These are phyloP conservation scores for Gnomoniopsis smithogilvyi DNA, from an alignment of 2,329 filamentous ascomycete species.

Conservation along the genomic window DNA sequence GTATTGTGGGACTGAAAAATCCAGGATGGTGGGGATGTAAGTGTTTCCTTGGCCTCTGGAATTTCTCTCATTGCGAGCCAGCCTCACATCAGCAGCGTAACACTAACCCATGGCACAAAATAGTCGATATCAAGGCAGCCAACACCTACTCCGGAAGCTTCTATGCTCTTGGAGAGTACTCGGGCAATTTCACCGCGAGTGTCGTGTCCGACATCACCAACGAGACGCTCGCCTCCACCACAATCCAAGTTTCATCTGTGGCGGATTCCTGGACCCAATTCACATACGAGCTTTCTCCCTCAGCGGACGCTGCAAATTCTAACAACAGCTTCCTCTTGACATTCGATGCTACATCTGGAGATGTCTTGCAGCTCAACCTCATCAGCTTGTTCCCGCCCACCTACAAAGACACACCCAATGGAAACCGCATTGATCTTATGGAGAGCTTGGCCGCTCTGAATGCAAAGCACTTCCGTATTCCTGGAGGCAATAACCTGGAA, in stretches of 20 bases:
- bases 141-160: constrained; percentile 45
- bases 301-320: constrained; percentile 41
- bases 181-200: constrained; percentile 44
- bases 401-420: constrained; percentile 51
- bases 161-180: constrained; percentile 48
- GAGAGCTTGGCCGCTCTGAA: constrained; percentile 13
- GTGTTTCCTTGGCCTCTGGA: neutral
- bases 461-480: constrained; percentile 17
- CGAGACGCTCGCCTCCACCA: constrained; percentile 42
- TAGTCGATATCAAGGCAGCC: constrained; percentile 14
- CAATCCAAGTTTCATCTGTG: constrained; percentile 40
- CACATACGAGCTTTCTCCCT: constrained; percentile 40
- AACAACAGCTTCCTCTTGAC: constrained; percentile 16
- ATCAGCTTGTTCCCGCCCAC: constrained; percentile 17
- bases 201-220: constrained; percentile 42
- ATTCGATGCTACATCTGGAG: constrained; percentile 11
- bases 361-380: constrained; percentile 14
- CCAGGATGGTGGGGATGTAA: constrained; percentile 18
- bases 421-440: constrained; percentile 26
- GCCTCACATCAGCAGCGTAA: neutral
- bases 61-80: neutral
- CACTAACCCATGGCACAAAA: neutral
- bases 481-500: constrained; percentile 17
- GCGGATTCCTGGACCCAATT: constrained; percentile 49
- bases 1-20: constrained; percentile 10